Evolutionary conservation across 2,329 filamentous ascomycete species (phyloP), one percentile per base, ranked within the genome.

Genomic region (Colletotrichum nymphaeae): DNA sequence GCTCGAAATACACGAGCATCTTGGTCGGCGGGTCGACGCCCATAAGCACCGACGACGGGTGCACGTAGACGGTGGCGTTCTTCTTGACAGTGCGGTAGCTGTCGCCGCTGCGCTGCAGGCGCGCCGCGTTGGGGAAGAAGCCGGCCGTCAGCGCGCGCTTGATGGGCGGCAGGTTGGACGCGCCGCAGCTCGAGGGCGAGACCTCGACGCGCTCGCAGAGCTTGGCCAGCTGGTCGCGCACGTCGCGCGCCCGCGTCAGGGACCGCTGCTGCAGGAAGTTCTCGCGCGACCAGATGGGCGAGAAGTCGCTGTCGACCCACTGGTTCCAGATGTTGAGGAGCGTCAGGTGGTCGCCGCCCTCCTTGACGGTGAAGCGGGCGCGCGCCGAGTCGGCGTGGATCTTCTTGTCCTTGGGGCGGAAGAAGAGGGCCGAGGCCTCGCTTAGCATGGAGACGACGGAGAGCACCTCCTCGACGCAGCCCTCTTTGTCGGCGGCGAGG

Each of bases 371-470:
- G 83, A 98, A 98, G 1, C 96, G 91, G 46, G 93, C 93, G 16
- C 95, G 92, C 0, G 97, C 97, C 74, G 93, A 94, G 82, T 99
- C 96, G 14, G 97, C 97, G 79, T 98, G 94, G 32, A 98, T 93
- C 82, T 98, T 98, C 87, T 98, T 98, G 84, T 99, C 95, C 81
- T 98, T 98, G 24, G 97, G 95, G 0, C 95, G 90, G 88, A 97
- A 97, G 86, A 98, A 99, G 5, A 99, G 89, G 0, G 95, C 93
- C 4, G 93, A 95, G 1, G 94, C 91, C 84, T 98, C 97, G 74
- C 93, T 92, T 0, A 98, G 89, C 94, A 98, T 98, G 55, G 95
- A 92, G n/a, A 98, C 94, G 62, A 98, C 94, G 0, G 94, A 95
- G 19, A 99, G 86, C 0, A 98, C 91, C 83, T 99, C 97, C 73